Percentiles rank a stretch among this genome's conserved stretches.
phyloP scores from a whole-genome alignment of 1,284 basidiomycete genomes.

The Sphaerobolus stellatus region DNA sequence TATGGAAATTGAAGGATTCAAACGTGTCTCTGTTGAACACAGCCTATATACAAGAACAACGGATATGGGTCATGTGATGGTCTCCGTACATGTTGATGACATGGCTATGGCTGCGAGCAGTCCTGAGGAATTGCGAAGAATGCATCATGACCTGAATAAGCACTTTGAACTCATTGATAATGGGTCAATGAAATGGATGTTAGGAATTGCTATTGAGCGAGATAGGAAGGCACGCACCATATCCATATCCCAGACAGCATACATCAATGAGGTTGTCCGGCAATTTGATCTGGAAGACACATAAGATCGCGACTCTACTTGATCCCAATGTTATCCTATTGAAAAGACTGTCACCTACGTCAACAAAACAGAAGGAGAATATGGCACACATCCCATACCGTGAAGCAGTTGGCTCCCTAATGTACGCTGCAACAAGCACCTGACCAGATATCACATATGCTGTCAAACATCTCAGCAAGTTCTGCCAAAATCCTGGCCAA shows the following conservation, averaged over 20 bases:
- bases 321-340: constrained; percentile 24
- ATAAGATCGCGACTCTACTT: constrained; percentile 32
- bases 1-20: constrained; percentile 33
- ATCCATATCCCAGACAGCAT: constrained; percentile 25
- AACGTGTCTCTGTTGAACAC: constrained; percentile 27
- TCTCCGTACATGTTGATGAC: constrained; percentile 35
- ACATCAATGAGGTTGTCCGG: constrained; percentile 24
- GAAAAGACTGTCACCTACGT: neutral
- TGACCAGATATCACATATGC: constrained; percentile 32
- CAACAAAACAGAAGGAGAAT: neutral
- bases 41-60: constrained; percentile 33
- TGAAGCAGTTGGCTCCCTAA: constrained; percentile 27
- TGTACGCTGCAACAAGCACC: constrained; percentile 30
- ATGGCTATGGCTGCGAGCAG: constrained; percentile 24
- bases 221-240: constrained; percentile 22
- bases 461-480: constrained; percentile 29
- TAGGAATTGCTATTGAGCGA: constrained; percentile 25
- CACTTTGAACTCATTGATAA: constrained; percentile 28
- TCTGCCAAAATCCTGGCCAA: constrained; percentile 22
- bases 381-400: constrained; percentile 6
- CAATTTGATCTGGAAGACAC: constrained; percentile 34
- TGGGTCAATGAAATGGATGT: constrained; percentile 29
- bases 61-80: constrained; percentile 21
- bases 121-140: neutral
- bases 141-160: constrained; percentile 22